Conservation (phyloP, 164 flowering plant species). For the Liriodendron chinense region DNA sequence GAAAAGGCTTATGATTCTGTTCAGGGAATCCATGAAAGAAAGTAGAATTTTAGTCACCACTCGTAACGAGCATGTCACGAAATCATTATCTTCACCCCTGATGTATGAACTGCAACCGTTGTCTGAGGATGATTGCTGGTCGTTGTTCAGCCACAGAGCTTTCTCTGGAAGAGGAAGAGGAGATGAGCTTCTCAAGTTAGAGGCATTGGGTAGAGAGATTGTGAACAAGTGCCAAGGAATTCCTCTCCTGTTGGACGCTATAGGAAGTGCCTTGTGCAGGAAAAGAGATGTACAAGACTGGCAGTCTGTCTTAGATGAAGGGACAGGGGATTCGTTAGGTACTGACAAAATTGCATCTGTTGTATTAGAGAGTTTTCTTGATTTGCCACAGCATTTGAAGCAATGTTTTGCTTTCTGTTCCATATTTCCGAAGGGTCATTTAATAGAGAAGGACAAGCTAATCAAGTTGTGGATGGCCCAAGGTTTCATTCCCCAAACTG, state of each 20-base stretch:
- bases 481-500: neutral
- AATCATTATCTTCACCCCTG: neutral
- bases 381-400: constrained; percentile 1
- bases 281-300: constrained; percentile 8
- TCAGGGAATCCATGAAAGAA: neutral
- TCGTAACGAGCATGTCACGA: neutral
- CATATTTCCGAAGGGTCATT: neutral
- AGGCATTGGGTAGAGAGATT: constrained; percentile 1
- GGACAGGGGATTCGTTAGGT: neutral
- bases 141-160: constrained; percentile 8
- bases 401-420: constrained; percentile 2
- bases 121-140: constrained; percentile 14
- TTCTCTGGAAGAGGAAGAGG: neutral
- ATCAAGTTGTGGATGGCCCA: neutral
- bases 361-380: neutral
- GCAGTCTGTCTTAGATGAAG: constrained; percentile 1
- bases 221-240: constrained; percentile 13
- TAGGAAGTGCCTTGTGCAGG: neutral
- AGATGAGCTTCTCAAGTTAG: neutral
- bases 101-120: neutral
- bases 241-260: neutral
- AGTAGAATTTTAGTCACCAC: constrained; percentile 14
- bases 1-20: neutral
- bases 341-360: neutral
- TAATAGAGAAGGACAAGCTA: neutral